Conservation (phyloP, 169 alveolate species). For the Plasmodium chabaudi region DNA sequence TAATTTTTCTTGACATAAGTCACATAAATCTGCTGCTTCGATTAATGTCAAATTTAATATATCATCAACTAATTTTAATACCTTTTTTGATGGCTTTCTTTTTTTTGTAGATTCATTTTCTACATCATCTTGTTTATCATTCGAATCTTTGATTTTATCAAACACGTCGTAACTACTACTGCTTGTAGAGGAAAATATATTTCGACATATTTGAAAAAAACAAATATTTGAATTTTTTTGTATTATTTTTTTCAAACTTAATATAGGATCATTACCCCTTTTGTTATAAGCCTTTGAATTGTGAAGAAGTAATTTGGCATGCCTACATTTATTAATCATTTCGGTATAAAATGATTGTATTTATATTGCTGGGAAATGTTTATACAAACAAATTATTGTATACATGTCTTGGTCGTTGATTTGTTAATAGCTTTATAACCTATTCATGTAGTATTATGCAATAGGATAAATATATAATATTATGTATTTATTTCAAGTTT, state of each 20-base stretch:
- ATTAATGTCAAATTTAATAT: constrained; percentile 87
- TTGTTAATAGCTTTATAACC: too few relatives aligned
- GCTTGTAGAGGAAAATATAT: neutral
- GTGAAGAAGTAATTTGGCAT: too few relatives aligned
- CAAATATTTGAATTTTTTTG: neutral
- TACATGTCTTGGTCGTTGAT: too few relatives aligned
- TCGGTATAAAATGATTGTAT: too few relatives aligned
- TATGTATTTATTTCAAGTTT: too few relatives aligned
- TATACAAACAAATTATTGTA: too few relatives aligned
- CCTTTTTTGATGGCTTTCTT: constrained; percentile 78
- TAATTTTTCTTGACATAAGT: constrained; percentile 87
- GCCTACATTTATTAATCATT: too few relatives aligned
- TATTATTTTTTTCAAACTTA: neutral
- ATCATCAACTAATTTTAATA: constrained; percentile 88
- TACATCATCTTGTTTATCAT: neutral
- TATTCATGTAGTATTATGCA: too few relatives aligned
- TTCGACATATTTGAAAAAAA: neutral
- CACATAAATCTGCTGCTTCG: constrained; percentile 92
- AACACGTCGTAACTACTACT: constrained; percentile 26
- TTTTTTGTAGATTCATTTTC: constrained; percentile 8
- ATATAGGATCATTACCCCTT: too few relatives aligned
- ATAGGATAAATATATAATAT: too few relatives aligned
- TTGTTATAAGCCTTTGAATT: too few relatives aligned
- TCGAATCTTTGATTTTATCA: constrained; percentile 36
- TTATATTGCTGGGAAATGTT: too few relatives aligned